Percentiles rank a stretch among this genome's conserved stretches.
Conservation (phyloP, 345 rosid genomes). For the Noccaea bulbosa region DNA sequence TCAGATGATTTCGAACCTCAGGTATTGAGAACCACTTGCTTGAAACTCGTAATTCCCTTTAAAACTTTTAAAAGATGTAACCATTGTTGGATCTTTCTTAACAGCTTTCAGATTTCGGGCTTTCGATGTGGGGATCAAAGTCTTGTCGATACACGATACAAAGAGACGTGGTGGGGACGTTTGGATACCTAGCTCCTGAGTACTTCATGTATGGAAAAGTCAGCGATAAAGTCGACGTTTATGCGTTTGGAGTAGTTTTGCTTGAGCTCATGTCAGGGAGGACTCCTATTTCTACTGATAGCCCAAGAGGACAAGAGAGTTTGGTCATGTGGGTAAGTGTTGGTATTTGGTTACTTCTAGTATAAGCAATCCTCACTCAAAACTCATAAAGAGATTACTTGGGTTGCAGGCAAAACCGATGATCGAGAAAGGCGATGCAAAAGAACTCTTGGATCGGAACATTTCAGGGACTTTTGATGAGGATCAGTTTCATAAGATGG, state of each 20-base stretch:
- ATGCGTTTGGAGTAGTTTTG: slow-evolving; percentile 89
- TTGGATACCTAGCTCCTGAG: slow-evolving; percentile 98
- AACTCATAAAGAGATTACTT: slow-evolving; percentile 35
- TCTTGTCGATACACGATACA: slow-evolving; percentile 59
- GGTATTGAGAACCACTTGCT: slow-evolving; percentile 64
- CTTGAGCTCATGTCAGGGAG: slow-evolving; percentile 90
- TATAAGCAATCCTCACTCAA: not conserved
- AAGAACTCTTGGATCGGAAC: slow-evolving; percentile 65
- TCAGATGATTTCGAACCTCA: slow-evolving; percentile 71
- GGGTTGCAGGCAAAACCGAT: slow-evolving; percentile 74
- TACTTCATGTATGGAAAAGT: slow-evolving; percentile 96
- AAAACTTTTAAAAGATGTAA: no score
- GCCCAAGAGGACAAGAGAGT: slow-evolving; percentile 70
- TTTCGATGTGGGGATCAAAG: slow-evolving; percentile 84
- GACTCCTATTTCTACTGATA: slow-evolving; percentile 64
- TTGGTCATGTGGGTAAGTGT: slow-evolving; percentile 92
- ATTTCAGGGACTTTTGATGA: slow-evolving; percentile 57
- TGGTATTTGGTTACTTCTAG: slow-evolving; percentile 10
- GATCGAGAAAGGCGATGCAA: slow-evolving; percentile 59
- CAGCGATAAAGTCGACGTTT: slow-evolving; percentile 89
- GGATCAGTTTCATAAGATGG: slow-evolving; percentile 68
- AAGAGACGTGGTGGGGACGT: slow-evolving; percentile 83
- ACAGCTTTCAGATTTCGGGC: slow-evolving; percentile 90
- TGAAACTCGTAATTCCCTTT: no score
- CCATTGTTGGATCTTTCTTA: slow-evolving; percentile 12